Evolutionary conservation across 805 yeast species (phyloP), one percentile per base, ranked within the genome.

Genomic region (Schwanniomyces occidentalis): DNA sequence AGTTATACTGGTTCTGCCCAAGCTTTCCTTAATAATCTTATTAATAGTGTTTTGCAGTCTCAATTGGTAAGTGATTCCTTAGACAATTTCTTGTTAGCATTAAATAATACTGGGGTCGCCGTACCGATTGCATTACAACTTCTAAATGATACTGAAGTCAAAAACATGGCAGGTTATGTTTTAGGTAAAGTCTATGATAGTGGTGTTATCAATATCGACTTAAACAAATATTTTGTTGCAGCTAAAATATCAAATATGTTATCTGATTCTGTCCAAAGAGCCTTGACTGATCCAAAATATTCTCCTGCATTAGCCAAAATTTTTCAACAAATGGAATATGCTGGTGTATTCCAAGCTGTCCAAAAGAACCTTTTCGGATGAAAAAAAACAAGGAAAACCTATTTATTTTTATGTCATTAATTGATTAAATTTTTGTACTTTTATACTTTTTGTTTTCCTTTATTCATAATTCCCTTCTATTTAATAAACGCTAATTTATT

Each of bases 341-440:
- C 35, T 3, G 73, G 73, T 0, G 59, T 51, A 6, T 63, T 37
- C 42, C 40, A 51, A 17, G 54, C 54, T 13, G 43, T 67, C 14
- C 58, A 58, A 41, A 40, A 41, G 12, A 60, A 56, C 26, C 46
- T 65, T 32, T 61, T 46, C 32, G 71, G 71, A 2, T n/a, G n/a
- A n/a, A n/a, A n/a, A n/a, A n/a, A n/a, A n/a, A n/a, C n/a, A n/a
- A n/a, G n/a, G n/a, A n/a, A n/a, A n/a, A n/a, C n/a, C n/a, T n/a
- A n/a, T n/a, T n/a, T n/a, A n/a, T n/a, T n/a, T n/a, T n/a, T n/a
- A n/a, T n/a, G n/a, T n/a, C n/a, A n/a, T n/a, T n/a, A n/a, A n/a
- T n/a, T n/a, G n/a, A n/a, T n/a, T n/a, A n/a, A n/a, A n/a, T n/a
- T n/a, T n/a, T n/a, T n/a, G n/a, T n/a, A n/a, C n/a, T n/a, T n/a